Percentiles rank a stretch among this genome's conserved stretches.
Evolutionary conservation across 75 land plant genomes (phyloP).

Genomic region (Gnetum montanum): DNA sequence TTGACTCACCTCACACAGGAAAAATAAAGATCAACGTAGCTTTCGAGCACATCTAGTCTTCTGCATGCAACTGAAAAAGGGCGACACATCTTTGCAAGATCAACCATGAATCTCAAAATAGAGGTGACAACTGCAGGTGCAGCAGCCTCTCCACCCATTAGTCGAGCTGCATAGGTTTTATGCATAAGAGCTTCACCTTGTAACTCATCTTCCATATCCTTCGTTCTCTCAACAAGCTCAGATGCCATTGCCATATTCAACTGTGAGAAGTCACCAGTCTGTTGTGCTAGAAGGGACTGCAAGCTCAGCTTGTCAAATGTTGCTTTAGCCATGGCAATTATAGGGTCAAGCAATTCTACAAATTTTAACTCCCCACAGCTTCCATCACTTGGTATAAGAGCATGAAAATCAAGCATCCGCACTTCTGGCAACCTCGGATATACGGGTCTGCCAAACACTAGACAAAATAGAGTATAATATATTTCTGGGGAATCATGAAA

Average conservation of each 20-base stretch:
- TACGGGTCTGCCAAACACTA: constrained; percentile 85
- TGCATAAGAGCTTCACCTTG: constrained; percentile 97
- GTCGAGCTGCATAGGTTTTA: constrained; percentile 95
- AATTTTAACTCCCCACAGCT: constrained; percentile 65
- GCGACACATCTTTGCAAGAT: constrained; percentile 93
- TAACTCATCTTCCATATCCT: constrained; percentile 61
- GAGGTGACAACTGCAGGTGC: constrained; percentile 93
- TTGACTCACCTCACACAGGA: constrained; percentile 72
- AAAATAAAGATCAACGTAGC: constrained; percentile 87
- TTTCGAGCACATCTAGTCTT: constrained; percentile 79
- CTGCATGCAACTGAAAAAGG: constrained; percentile 81
- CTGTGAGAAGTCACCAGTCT: constrained; percentile 74
- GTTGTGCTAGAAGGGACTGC: constrained; percentile 64
- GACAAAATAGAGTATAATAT: constrained; percentile 80
- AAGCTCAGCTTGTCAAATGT: constrained; percentile 77
- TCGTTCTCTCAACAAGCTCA: constrained; percentile 51
- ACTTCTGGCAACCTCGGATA: constrained; percentile 98
- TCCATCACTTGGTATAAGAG: constrained; percentile 83
- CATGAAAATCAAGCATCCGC: constrained; percentile 93
- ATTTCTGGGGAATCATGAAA: constrained; percentile 95
- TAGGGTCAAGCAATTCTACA: constrained; percentile 77
- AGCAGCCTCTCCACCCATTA: constrained; percentile 98
- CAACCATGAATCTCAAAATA: constrained; percentile 90
- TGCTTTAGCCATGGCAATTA: constrained; percentile 87
- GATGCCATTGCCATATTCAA: constrained; percentile 46